Percentiles rank a stretch among this genome's conserved stretches.
Conservation (phyloP, 2,329 filamentous ascomycete species). For the Pseudogymnoascus sp. region DNA sequence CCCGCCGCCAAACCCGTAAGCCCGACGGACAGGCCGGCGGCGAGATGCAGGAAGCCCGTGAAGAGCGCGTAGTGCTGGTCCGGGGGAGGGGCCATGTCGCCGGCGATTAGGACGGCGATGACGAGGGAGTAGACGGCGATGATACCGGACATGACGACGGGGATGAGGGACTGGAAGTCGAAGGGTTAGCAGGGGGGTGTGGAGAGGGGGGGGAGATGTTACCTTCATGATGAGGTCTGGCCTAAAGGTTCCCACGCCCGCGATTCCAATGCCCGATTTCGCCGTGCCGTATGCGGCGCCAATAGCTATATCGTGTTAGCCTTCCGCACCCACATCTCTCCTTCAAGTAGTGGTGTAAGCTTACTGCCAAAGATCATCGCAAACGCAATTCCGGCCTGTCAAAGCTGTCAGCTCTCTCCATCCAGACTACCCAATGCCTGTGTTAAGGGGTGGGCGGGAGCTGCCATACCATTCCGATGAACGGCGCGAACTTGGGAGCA, state of each 20-base stretch:
- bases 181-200: slow-evolving; percentile 85
- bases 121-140: slow-evolving; percentile 97
- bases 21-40: slow-evolving; percentile 82
- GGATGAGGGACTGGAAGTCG: slow-evolving; percentile 62
- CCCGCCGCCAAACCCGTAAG: slow-evolving; percentile 89
- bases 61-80: slow-evolving; percentile 72
- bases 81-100: slow-evolving; percentile 72
- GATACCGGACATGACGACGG: slow-evolving; percentile 98
- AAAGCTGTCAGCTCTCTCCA: slow-evolving; percentile 23
- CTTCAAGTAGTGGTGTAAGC: slow-evolving; percentile 26
- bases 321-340: slow-evolving; percentile 21
- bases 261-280: slow-evolving; percentile 83
- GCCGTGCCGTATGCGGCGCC: slow-evolving; percentile 84
- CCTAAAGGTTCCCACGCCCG: slow-evolving; percentile 76
- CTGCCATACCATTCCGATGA: slow-evolving; percentile 68
- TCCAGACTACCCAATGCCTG: neutral
- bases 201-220: slow-evolving; percentile 63
- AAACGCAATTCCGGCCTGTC: slow-evolving; percentile 67
- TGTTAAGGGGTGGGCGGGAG: neutral
- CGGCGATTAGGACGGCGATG: slow-evolving; percentile 90
- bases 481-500: slow-evolving; percentile 76
- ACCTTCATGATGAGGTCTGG: slow-evolving; percentile 91
- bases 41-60: slow-evolving; percentile 89
- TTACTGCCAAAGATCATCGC: slow-evolving; percentile 82
- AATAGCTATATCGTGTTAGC: slow-evolving; percentile 30